Base-by-base conservation (phyloP, 2,329 filamentous ascomycete species). In the Fusarium armeniacum region DNA sequence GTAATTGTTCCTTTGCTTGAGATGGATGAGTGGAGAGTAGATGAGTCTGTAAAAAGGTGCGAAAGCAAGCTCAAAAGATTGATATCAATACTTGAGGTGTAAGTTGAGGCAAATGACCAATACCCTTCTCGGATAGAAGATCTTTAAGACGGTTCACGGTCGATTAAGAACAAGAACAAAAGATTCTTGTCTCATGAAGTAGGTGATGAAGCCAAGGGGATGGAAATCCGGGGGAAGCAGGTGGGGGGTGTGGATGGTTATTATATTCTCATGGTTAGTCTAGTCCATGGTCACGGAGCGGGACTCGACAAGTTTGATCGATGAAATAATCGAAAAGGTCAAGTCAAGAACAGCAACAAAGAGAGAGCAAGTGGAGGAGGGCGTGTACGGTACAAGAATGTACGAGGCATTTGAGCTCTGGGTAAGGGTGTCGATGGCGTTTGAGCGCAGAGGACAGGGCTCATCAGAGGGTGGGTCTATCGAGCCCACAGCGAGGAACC, bases 211-310 rank as follows among this genome's bases (percentile, higher is more conserved):
- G 70, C 67, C 73, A 75, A 76, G 70, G 72, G 65, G 64, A 72
- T 60, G 67, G 67, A 73, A 76, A 76, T 76, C 75, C 73, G 75
- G 75, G 75, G 74, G 70, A 58, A 60, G 70, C 55, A 68, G 73
- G 73, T 73, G 75, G 75, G 71, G 74, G 73, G 75, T 58, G 75
- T 72, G 75, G 71, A 74, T 74, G 75, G 65, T 69, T 74, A 75
- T 76, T 76, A 76, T 76, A 76, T 75, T 76, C 70, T 67, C 65
- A 45, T 71, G 33, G 53, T 57, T 73, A 71, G 71, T 54, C 70
- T 59, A 62, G 67, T 67, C 43, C 49, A 40, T 40, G 35, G 66
- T 67, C 59, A 62, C 58, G 57, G 60, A 69, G 60, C 49, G 70
- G 67, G 66, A 62, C 59, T 58, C 60, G 59, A 72, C 57, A 49